Base-by-base conservation (phyloP, 163 green algal species). In the Scenedesmus sp. region DNA sequence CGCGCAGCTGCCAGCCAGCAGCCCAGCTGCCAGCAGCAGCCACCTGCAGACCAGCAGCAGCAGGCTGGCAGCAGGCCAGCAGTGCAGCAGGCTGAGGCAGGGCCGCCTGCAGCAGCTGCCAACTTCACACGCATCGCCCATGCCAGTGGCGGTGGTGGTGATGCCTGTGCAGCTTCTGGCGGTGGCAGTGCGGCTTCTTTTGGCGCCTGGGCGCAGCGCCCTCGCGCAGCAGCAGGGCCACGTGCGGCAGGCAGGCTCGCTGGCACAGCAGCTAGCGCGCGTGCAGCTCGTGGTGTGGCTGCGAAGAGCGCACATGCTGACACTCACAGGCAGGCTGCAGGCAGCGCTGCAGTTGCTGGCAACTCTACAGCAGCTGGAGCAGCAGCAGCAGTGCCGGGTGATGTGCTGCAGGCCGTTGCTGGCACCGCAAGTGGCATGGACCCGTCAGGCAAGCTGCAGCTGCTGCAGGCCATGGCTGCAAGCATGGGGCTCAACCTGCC, bases 381-480 rank as follows among this genome's bases (percentile, higher is more conserved):
- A 26, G 18, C 23, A 82, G 16, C 54, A 52, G 54, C 82, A 67
- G 82, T 59, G 55, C 12, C 55, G 67, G 54, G 54, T 86, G 82
- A 57, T 23, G 82, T 76, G n/a, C 87, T 57, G 20, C 26, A 86
- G 83, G n/a, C 15, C 2, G 54, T 70, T 8, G 83, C 83, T 8
- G 87, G 70, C 16, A 46, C 81, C 34, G 34, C 52, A 16, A 86
- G 81, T 60, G 18, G 54, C 81, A 86, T 60, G 54, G 81, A 59
- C 34, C 18, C 81, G 23, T 46, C 81, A 59, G 81, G 81, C 56
- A 64, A 86, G 89, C 60, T 90, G 81, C 34, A 86, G 81, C 34
- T 90, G 16, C 81, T 84, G 62, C 15, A 64, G 82, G 26, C 46
- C 16, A 54, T 83, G 79, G 67, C 84, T 64, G 84, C 60, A 13